phyloP scores from a whole-genome alignment of 768 basidiomycete species.

The Chlorophyllum brunneum region DNA sequence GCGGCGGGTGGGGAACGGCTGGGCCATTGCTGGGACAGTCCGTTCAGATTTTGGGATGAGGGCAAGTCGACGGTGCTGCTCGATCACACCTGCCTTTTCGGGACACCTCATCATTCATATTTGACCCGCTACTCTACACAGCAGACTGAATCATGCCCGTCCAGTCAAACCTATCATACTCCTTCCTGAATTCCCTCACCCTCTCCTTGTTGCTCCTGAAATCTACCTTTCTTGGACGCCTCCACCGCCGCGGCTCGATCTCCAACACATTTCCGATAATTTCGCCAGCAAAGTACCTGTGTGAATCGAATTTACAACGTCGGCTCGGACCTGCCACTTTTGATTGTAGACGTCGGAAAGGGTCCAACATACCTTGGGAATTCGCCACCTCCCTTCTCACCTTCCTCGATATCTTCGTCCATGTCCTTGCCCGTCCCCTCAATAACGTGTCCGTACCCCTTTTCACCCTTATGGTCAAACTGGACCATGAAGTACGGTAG shows the following conservation, averaged over 20 bases:
- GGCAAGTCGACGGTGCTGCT: constrained; percentile 9
- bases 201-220: constrained; percentile 65
- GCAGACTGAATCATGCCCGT: constrained; percentile 61
- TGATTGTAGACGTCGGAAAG: neutral
- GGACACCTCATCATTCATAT: neutral
- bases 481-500: constrained; percentile 99
- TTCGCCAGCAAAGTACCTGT: constrained; percentile 90
- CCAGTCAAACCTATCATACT: constrained; percentile 81
- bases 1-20: constrained; percentile 15
- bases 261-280: constrained; percentile 92
- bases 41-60: constrained; percentile 16
- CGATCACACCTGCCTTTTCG: neutral
- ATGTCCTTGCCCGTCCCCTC: constrained; percentile 78
- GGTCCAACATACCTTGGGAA: constrained; percentile 68
- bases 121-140: neutral
- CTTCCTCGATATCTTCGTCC: constrained; percentile 69
- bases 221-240: constrained; percentile 74
- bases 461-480: constrained; percentile 97
- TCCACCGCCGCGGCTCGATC: constrained; percentile 82
- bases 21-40: constrained; percentile 4
- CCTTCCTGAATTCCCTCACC: constrained; percentile 63
- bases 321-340: neutral
- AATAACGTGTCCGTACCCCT: constrained; percentile 97
- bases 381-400: constrained; percentile 86
- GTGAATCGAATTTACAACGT: constrained; percentile 9